Percentiles rank a stretch among this genome's conserved stretches.
phyloP scores from a whole-genome alignment of 2,329 filamentous ascomycete species.

The Phyllosticta citriasiana region DNA sequence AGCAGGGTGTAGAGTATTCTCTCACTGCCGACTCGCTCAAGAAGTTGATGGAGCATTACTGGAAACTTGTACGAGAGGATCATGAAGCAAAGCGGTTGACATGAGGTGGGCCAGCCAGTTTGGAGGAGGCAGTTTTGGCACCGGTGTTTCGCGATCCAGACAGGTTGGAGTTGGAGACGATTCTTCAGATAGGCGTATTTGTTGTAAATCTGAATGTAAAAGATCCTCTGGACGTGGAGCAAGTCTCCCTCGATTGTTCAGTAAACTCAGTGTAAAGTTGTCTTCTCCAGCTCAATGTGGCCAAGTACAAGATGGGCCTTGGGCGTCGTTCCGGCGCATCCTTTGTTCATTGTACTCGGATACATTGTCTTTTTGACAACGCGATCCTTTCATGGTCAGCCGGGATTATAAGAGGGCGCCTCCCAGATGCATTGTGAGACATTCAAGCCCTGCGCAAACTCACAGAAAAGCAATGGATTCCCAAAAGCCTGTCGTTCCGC shows the following conservation, averaged over 20 bases:
- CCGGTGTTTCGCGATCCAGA: no score
- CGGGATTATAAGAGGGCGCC: background rate
- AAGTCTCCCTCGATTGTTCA: no score
- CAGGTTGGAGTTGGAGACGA: no score
- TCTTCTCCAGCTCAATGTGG: background rate
- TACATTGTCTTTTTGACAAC: background rate
- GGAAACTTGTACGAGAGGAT: background rate
- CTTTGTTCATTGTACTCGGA: background rate
- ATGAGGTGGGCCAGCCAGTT: background rate
- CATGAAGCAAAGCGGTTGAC: background rate
- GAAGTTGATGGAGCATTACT: background rate
- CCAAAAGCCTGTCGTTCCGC: background rate
- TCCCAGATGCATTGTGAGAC: background rate
- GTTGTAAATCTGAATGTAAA: no score
- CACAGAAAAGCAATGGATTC: background rate
- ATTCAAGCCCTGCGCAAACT: background rate
- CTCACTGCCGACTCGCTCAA: background rate
- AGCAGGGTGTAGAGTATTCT: background rate
- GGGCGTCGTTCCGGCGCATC: background rate
- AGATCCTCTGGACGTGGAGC: no score
- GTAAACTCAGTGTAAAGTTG: background rate
- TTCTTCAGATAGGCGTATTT: no score
- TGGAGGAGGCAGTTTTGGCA: background rate
- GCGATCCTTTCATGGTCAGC: background rate
- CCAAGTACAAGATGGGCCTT: background rate